These are phyloP conservation scores for Leccinellum albellum DNA, from an alignment of 768 basidiomycete species.

Conservation along the genomic window DNA sequence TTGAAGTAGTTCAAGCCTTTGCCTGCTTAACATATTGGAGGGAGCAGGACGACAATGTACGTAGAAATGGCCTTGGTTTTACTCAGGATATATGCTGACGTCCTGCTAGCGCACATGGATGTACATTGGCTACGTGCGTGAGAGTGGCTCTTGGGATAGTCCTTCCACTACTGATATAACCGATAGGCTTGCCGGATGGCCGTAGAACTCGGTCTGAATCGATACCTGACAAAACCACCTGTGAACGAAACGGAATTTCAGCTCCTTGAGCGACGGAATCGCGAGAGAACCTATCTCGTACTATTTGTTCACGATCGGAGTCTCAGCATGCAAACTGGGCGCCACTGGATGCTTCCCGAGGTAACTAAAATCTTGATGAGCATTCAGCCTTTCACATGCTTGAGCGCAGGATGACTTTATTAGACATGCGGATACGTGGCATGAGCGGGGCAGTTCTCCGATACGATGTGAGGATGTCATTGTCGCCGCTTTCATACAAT, in stretches of 20 bases:
- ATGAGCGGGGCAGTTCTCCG: conserved; percentile 49
- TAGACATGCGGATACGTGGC: conserved; percentile 67
- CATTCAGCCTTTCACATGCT: conserved; percentile 9
- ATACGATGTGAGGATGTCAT: conserved; percentile 79
- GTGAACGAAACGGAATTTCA: conserved; percentile 62
- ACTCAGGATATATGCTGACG: conserved; percentile 10
- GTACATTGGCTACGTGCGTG: conserved; percentile 77
- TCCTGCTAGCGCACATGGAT: conserved; percentile 70
- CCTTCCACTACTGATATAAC: conserved; percentile 2
- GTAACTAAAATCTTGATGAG: conserved; percentile 22
- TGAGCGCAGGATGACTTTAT: conserved; percentile 60
- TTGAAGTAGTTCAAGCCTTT: conserved; percentile 88
- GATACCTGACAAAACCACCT: conserved; percentile 54
- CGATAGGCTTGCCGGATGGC: conserved; percentile 81
- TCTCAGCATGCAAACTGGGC: conserved; percentile 80
- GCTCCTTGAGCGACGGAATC: conserved; percentile 71
- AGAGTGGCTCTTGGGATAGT: neutral
- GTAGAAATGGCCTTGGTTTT: conserved; percentile 21
- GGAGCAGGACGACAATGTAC: conserved; percentile 78
- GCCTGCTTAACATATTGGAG: conserved; percentile 89
- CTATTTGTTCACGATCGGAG: conserved; percentile 84
- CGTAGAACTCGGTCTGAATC: conserved; percentile 77
- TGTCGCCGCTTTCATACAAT: conserved; percentile 69
- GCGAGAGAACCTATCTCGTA: conserved; percentile 83
- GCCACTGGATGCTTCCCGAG: conserved; percentile 87